phyloP scores from a whole-genome alignment of 1,139 yeast genomes.

The Hyphopichia buzzinii region DNA sequence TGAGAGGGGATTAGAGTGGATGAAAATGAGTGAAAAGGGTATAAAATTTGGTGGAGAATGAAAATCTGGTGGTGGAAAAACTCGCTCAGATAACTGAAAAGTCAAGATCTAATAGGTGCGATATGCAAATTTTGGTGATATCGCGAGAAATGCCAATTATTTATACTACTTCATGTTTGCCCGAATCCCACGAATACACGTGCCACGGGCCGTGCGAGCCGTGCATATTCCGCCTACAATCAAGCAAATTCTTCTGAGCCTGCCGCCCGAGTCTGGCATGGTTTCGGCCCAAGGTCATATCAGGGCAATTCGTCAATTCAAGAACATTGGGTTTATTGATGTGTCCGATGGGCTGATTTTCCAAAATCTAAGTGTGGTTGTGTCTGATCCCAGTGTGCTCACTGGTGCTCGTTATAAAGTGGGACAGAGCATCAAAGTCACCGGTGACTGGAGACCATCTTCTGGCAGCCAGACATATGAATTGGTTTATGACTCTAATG shows the following conservation, averaged over 20 bases:
- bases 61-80: too few relatives aligned
- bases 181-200: not conserved
- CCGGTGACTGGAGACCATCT: conserved; percentile 33
- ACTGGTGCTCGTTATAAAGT: conserved; percentile 46
- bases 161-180: not conserved
- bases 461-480: conserved; percentile 35
- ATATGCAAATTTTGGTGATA: too few relatives aligned
- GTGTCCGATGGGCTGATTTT: conserved; percentile 71
- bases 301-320: conserved; percentile 65
- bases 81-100: too few relatives aligned
- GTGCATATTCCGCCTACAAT: conserved; percentile 23
- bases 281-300: conserved; percentile 64
- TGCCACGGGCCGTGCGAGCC: not conserved
- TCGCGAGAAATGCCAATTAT: too few relatives aligned
- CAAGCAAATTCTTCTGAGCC: conserved; percentile 27
- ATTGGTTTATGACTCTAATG: conserved; percentile 23
- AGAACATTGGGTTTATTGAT: conserved; percentile 78
- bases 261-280: conserved; percentile 24
- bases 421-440: conserved; percentile 40
- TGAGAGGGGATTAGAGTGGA: too few relatives aligned
- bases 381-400: conserved; percentile 38
- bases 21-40: too few relatives aligned
- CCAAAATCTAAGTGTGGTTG: conserved; percentile 57
- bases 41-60: too few relatives aligned
- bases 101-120: too few relatives aligned